A percentile compares a stretch with the other conserved stretches of the same genome.
Evolutionary conservation across 2,329 filamentous ascomycete genomes (phyloP).

Genomic region (Ophiocordyceps camponoti-floridani): DNA sequence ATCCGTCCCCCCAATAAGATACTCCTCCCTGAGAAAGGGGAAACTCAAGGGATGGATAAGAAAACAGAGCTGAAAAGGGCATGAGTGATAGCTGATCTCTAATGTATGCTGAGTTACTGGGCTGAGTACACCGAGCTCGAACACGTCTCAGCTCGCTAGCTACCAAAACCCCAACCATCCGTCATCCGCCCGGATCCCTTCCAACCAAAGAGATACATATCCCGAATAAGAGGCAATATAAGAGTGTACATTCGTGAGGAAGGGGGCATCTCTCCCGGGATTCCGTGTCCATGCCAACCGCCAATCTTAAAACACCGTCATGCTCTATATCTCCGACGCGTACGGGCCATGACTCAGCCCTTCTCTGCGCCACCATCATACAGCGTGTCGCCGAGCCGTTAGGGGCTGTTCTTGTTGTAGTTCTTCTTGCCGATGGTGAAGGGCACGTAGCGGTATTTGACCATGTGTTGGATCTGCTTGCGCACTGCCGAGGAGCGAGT

Average conservation of each 20-base stretch:
- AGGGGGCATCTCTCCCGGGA: not conserved
- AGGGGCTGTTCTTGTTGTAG: slow-evolving; percentile 48
- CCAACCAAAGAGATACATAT: not conserved
- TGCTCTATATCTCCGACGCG: not conserved
- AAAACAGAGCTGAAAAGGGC: too few species aligned
- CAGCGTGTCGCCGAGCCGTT: slow-evolving; percentile 1
- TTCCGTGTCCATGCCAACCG: not conserved
- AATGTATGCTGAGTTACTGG: too few species aligned
- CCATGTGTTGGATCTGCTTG: slow-evolving; percentile 99
- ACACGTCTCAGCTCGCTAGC: too few species aligned
- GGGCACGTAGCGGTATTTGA: slow-evolving; percentile 97
- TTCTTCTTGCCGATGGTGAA: slow-evolving; percentile 82
- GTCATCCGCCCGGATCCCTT: not conserved
- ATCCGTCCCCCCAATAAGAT: too few species aligned
- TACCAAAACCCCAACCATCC: too few species aligned
- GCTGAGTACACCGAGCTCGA: too few species aligned
- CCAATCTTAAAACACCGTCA: not conserved
- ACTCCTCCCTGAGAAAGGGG: too few species aligned
- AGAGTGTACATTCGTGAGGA: not conserved
- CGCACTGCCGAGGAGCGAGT: slow-evolving; percentile 46
- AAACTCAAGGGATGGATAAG: too few species aligned
- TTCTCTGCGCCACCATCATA: too few species aligned
- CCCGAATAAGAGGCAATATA: not conserved
- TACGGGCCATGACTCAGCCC: too few species aligned
- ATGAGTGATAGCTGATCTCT: too few species aligned